Evolutionary conservation across 169 alveolate species (phyloP).

Genomic region (Miamiensis avidus): DNA sequence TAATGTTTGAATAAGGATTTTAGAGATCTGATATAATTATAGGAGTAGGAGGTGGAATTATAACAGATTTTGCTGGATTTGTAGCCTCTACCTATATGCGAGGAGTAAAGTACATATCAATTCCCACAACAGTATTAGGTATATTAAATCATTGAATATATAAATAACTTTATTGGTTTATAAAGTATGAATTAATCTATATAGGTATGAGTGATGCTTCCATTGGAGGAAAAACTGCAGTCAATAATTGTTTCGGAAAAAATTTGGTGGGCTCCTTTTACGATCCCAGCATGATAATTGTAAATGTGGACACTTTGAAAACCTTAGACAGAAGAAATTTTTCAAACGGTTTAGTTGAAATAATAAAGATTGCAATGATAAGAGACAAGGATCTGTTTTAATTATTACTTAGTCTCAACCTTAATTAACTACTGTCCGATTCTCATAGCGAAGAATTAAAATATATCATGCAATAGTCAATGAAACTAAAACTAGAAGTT

Average conservation of each 20-base stretch:
- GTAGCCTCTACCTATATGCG: conserved; percentile 40
- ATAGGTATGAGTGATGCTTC: conserved; percentile 49
- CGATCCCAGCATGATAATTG: conserved; percentile 28
- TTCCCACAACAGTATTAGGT: conserved; percentile 39
- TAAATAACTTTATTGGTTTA: no score
- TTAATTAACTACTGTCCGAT: conserved; percentile 9
- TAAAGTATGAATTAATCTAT: no score
- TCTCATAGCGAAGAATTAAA: not conserved
- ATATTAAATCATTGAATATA: not conserved
- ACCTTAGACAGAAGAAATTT: conserved; percentile 48
- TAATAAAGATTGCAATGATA: conserved; percentile 52
- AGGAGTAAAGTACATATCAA: conserved; percentile 32
- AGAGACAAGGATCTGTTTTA: conserved; percentile 33
- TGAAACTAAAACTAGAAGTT: conserved; percentile 26
- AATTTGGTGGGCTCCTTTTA: conserved; percentile 50
- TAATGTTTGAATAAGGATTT: conserved; percentile 12
- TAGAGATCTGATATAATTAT: conserved; percentile 28
- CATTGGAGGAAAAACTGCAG: conserved; percentile 56
- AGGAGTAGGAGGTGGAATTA: conserved; percentile 63
- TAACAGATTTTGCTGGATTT: conserved; percentile 52
- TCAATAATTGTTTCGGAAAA: conserved; percentile 47
- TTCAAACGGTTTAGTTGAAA: conserved; percentile 55
- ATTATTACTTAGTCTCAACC: conserved; percentile 9
- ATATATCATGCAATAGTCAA: conserved; percentile 14
- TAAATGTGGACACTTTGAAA: conserved; percentile 21